phyloP scores from a whole-genome alignment of 495 filamentous ascomycete species.

The Aspergillus olivimuriae region DNA sequence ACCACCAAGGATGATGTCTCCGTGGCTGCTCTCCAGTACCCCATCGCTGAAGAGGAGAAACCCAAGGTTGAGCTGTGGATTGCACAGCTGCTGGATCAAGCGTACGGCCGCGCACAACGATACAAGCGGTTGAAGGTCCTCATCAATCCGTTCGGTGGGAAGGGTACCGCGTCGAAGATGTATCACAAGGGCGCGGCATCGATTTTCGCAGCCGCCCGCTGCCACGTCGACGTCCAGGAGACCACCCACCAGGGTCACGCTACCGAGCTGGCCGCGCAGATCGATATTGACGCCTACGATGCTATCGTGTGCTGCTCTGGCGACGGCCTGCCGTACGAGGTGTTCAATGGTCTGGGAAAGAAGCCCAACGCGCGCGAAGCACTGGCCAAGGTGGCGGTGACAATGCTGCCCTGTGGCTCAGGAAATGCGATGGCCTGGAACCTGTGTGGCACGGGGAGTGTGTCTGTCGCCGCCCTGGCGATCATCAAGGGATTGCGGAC shows the following conservation, averaged over 20 bases:
- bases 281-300: slow-evolving; percentile 79
- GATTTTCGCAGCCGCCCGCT: slow-evolving; percentile 75
- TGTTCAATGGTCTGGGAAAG: slow-evolving; percentile 86
- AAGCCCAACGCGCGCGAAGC: slow-evolving; percentile 68
- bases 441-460: slow-evolving; percentile 71
- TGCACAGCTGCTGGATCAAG: slow-evolving; percentile 52
- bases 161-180: slow-evolving; percentile 66
- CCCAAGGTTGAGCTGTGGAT: slow-evolving; percentile 53
- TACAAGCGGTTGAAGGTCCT: slow-evolving; percentile 77
- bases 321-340: slow-evolving; percentile 86
- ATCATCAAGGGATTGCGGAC: slow-evolving; percentile 81
- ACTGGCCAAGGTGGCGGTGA: slow-evolving; percentile 71
- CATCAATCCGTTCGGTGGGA: slow-evolving; percentile 86
- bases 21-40: slow-evolving; percentile 54
- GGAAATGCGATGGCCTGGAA: slow-evolving; percentile 95
- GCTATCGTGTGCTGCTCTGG: slow-evolving; percentile 85
- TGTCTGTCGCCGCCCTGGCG: slow-evolving; percentile 67
- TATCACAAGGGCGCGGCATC: slow-evolving; percentile 75
- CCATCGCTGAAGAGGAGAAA: slow-evolving; percentile 47
- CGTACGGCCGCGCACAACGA: slow-evolving; percentile 67
- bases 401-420: slow-evolving; percentile 85
- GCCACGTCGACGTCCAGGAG: slow-evolving; percentile 65
- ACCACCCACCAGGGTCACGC: slow-evolving; percentile 74
- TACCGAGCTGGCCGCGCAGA: slow-evolving; percentile 64
- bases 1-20: slow-evolving; percentile 50